phyloP scores from a whole-genome alignment of 305 asterid genomes.

The Fraxinus sp. region DNA sequence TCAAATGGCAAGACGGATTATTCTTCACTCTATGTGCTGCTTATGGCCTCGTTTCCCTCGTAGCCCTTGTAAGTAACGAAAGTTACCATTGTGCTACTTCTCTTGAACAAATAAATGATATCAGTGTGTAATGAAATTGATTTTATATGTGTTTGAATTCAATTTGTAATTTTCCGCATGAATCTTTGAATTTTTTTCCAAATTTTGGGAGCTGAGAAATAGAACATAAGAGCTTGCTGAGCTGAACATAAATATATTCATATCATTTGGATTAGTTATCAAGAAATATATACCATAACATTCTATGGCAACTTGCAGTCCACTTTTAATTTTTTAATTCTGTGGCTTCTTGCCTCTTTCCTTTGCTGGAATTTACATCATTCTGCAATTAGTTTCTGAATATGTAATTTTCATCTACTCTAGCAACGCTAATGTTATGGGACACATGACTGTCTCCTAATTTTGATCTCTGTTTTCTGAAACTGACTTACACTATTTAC shows the following conservation, averaged over 20 bases:
- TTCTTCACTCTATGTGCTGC: constrained; percentile 76
- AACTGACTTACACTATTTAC: not conserved
- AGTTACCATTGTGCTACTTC: not conserved
- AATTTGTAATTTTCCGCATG: constrained; percentile 15
- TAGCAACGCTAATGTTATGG: not conserved
- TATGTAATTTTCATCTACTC: not conserved
- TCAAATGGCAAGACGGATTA: constrained; percentile 85
- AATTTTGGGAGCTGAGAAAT: not conserved
- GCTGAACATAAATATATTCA: not conserved
- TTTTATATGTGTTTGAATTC: constrained; percentile 15
- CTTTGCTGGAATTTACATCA: not conserved
- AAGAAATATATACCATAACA: not conserved
- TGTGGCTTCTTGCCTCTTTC: not conserved
- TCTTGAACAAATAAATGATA: not conserved
- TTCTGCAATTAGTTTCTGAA: not conserved
- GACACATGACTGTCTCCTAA: not conserved
- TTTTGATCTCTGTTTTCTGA: not conserved
- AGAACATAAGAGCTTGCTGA: not conserved
- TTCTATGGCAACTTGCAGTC: not conserved
- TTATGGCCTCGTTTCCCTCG: constrained; percentile 68
- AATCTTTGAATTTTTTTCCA: not conserved
- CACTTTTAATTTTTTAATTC: not conserved
- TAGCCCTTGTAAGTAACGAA: constrained; percentile 64
- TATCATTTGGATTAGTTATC: not conserved
- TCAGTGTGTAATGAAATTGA: not conserved